A percentile compares a stretch with the other conserved stretches of the same genome.
These are phyloP conservation scores for Rhododendron ovatum DNA, from an alignment of 148 eudicot species.

Conservation along the genomic window DNA sequence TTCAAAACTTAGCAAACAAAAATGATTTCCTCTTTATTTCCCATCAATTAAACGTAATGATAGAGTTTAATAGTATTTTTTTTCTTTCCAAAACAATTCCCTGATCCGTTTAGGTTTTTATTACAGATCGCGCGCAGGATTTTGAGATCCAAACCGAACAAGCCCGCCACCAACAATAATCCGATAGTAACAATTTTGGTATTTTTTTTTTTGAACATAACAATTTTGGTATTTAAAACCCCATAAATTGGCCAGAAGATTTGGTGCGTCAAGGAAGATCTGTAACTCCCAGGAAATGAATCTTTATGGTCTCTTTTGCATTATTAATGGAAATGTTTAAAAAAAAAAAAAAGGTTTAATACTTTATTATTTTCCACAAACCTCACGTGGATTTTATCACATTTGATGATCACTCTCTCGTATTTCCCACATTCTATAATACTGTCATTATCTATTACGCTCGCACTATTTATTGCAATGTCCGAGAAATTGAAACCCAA, in stretches of 20 bases:
- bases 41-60: too few species aligned
- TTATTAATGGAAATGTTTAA: neutral
- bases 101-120: too few species aligned
- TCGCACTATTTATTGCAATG: neutral
- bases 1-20: too few species aligned
- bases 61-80: too few species aligned
- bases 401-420: neutral
- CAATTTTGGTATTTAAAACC: too few species aligned
- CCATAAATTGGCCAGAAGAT: neutral
- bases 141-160: too few species aligned
- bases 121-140: too few species aligned
- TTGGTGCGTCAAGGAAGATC: neutral
- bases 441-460: neutral
- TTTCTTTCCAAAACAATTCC: too few species aligned
- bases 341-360: neutral
- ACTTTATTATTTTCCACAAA: neutral
- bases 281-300: neutral
- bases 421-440: neutral
- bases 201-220: too few species aligned
- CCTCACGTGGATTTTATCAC: neutral
- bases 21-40: too few species aligned
- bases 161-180: too few species aligned
- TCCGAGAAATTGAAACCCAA: conserved; percentile 9
- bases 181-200: too few species aligned
- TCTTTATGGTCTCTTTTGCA: neutral